These are phyloP conservation scores for Juglanconis juglandina DNA, from an alignment of 2,329 filamentous ascomycete species.

Conservation along the genomic window DNA sequence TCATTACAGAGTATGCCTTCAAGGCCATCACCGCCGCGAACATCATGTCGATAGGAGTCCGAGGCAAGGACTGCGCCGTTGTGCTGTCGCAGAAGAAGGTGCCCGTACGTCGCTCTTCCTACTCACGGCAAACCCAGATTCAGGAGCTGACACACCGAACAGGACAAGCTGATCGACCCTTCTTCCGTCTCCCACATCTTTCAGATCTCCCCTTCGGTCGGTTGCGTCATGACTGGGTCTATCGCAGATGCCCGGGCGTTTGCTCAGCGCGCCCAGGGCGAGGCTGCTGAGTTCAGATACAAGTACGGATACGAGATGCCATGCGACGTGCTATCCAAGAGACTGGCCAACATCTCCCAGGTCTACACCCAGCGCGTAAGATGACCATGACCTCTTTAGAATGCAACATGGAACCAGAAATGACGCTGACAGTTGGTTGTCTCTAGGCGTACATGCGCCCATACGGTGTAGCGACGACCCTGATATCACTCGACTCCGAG, in stretches of 20 bases:
- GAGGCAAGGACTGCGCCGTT: constrained; percentile 95
- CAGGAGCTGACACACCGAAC: constrained; percentile 29
- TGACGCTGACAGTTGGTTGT: constrained; percentile 7
- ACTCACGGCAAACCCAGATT: constrained; percentile 21
- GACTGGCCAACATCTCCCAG: constrained; percentile 97
- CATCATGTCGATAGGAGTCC: constrained; percentile 94
- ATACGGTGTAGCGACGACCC: constrained; percentile 88
- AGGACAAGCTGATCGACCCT: constrained; percentile 99
- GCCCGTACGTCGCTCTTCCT: constrained; percentile 62
- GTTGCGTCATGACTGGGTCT: constrained; percentile 97
- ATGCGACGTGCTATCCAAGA: constrained; percentile 92
- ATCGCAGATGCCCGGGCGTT: constrained; percentile 96
- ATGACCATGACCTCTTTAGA: constrained; percentile 8
- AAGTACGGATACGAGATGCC: constrained; percentile 99
- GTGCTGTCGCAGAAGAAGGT: constrained; percentile 99
- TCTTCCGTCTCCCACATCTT: constrained; percentile 97
- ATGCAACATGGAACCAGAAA: constrained; percentile 4
- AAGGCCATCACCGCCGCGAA: constrained; percentile 99
- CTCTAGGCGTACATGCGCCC: constrained; percentile 89
- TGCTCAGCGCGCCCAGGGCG: constrained; percentile 86
- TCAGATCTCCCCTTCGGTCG: constrained; percentile 91
- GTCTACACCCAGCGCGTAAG: constrained; percentile 94
- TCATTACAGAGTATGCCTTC: constrained; percentile 90
- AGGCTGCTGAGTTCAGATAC: constrained; percentile 97
- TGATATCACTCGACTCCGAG: constrained; percentile 92